Percentiles rank a stretch among this genome's conserved stretches.
Conservation (phyloP, 2,329 filamentous ascomycete genomes). For the Alternaria gaisen region DNA sequence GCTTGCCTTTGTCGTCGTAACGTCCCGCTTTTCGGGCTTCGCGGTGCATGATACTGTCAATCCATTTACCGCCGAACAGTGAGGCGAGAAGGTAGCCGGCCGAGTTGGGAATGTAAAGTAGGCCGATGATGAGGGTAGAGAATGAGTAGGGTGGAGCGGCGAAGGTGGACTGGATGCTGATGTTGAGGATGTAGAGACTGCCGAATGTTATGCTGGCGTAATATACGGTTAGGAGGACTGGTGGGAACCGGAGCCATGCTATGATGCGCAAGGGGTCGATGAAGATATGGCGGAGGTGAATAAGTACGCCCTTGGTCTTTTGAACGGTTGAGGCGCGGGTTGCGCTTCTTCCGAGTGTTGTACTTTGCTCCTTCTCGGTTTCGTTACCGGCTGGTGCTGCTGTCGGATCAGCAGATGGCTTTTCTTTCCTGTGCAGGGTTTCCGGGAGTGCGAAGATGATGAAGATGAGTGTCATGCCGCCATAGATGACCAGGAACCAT, state of each 20-base stretch:
- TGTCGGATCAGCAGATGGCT: slow-evolving; percentile 9
- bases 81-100: slow-evolving; percentile 48
- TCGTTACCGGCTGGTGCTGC: neutral
- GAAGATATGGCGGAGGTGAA: slow-evolving; percentile 47
- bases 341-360: slow-evolving; percentile 37
- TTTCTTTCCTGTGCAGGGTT: slow-evolving; percentile 33
- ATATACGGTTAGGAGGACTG: slow-evolving; percentile 51
- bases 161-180: slow-evolving; percentile 50
- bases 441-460: slow-evolving; percentile 50
- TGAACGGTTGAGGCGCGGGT: slow-evolving; percentile 48
- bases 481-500: slow-evolving; percentile 52
- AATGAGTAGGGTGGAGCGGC: slow-evolving; percentile 45
- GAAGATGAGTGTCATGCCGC: slow-evolving; percentile 42
- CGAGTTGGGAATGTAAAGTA: slow-evolving; percentile 51
- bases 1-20: slow-evolving; percentile 47
- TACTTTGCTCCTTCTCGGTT: slow-evolving; percentile 16
- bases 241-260: slow-evolving; percentile 50
- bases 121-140: slow-evolving; percentile 47
- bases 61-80: slow-evolving; percentile 52
- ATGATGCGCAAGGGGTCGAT: slow-evolving; percentile 52
- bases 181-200: slow-evolving; percentile 52
- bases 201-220: slow-evolving; percentile 53
- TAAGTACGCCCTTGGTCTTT: slow-evolving; percentile 41
- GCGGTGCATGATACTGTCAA: slow-evolving; percentile 53
- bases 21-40: slow-evolving; percentile 50